Percentiles rank a stretch among this genome's conserved stretches.
Evolutionary conservation across 768 basidiomycete genomes (phyloP).

Genomic region (Tylopilus felleus): DNA sequence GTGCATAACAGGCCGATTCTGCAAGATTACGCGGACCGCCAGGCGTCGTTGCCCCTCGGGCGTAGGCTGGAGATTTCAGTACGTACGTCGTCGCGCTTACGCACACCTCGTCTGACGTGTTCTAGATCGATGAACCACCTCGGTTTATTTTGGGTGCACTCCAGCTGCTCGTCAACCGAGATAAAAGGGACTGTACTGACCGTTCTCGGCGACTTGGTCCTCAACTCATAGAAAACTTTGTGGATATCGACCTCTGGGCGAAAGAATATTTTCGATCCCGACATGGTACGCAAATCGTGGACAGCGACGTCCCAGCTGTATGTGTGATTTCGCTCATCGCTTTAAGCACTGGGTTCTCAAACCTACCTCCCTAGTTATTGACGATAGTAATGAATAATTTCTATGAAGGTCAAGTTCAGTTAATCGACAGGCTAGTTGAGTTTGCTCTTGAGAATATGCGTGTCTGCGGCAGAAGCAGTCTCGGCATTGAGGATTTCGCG

Average conservation of each 20-base stretch:
- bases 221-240: constrained; percentile 31
- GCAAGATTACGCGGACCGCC: constrained; percentile 28
- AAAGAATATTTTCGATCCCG: constrained; percentile 27
- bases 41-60: constrained; percentile 25
- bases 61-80: constrained; percentile 26
- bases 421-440: constrained; percentile 26
- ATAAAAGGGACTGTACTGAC: constrained; percentile 8
- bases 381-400: constrained; percentile 31
- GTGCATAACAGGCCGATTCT: constrained; percentile 21
- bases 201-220: constrained; percentile 24
- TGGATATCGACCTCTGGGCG: constrained; percentile 25
- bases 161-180: constrained; percentile 30
- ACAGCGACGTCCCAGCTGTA: constrained; percentile 21
- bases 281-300: constrained; percentile 11
- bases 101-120: neutral
- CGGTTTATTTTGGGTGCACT: constrained; percentile 24
- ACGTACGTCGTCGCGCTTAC: neutral
- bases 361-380: constrained; percentile 17
- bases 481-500: constrained; percentile 26
- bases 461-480: constrained; percentile 10
- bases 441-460: constrained; percentile 26
- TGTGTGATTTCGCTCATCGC: neutral
- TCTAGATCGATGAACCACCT: constrained; percentile 25
- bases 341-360: neutral
- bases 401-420: constrained; percentile 29